phyloP scores from a whole-genome alignment of 805 yeast species.

The Wickerhamiella lipophila region DNA sequence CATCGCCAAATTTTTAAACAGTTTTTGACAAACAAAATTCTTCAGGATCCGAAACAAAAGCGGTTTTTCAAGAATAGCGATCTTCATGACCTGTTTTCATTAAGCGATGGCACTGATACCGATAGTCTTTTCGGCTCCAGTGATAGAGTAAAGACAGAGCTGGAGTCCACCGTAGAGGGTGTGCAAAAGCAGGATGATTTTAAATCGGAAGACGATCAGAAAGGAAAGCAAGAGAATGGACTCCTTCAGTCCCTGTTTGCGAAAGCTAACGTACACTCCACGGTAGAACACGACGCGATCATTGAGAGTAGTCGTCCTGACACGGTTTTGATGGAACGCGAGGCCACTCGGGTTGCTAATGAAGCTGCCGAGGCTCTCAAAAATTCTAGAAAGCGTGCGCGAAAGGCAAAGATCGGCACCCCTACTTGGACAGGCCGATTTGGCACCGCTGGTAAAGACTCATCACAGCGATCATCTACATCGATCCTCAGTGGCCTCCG shows the following conservation, averaged over 20 bases:
- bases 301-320: slow-evolving; percentile 46
- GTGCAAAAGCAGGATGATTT: slow-evolving; percentile 25
- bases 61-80: slow-evolving; percentile 88
- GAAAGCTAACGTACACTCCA: slow-evolving; percentile 56
- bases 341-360: slow-evolving; percentile 46
- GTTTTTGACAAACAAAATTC: slow-evolving; percentile 78
- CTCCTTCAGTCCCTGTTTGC: slow-evolving; percentile 68
- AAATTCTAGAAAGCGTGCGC: slow-evolving; percentile 46
- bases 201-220: slow-evolving; percentile 28
- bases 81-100: slow-evolving; percentile 72
- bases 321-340: slow-evolving; percentile 42
- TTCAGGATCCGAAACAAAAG: slow-evolving; percentile 90
- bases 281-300: slow-evolving; percentile 67
- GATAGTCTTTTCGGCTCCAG: slow-evolving; percentile 47
- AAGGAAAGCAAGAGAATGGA: slow-evolving; percentile 34
- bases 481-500: slow-evolving; percentile 40
- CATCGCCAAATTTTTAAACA: slow-evolving; percentile 96
- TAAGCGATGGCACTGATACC: slow-evolving; percentile 61
- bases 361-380: slow-evolving; percentile 48
- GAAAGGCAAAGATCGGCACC: slow-evolving; percentile 45
- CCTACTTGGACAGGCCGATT: slow-evolving; percentile 96
- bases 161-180: slow-evolving; percentile 14
- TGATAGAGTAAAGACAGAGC: slow-evolving; percentile 29
- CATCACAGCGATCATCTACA: slow-evolving; percentile 28
- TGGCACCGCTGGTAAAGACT: slow-evolving; percentile 57